phyloP scores from a whole-genome alignment of 306 rosid species.

The Prunus persica region Prunus_persica_NCBIv2 NC_034010.1:6208001-6208500 shows the following conservation, averaged over 20 bases:
- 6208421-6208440: not conserved
- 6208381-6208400: not conserved
- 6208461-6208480: not conserved
- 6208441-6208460: not conserved
- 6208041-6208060: slow-evolving; percentile 74
- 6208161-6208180: not conserved
- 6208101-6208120: slow-evolving; percentile 1
- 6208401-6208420: not conserved
- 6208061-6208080: slow-evolving; percentile 21
- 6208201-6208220: slow-evolving; percentile 35
- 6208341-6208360: no score
- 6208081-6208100: slow-evolving; percentile 13
- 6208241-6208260: slow-evolving; percentile 99
- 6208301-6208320: slow-evolving; percentile 64
- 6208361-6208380: not conserved
- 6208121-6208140: not conserved
- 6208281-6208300: slow-evolving; percentile 92
- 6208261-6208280: slow-evolving; percentile 70
- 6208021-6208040: slow-evolving; percentile 63
- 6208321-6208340: not conserved
- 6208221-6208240: slow-evolving; percentile 93
- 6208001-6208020: slow-evolving; percentile 91
- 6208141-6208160: not conserved
- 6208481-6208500: not conserved
- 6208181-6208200: not conserved